Base-by-base conservation (phyloP, 2,329 filamentous ascomycete genomes). In the Pseudocercospora cruenta region DNA sequence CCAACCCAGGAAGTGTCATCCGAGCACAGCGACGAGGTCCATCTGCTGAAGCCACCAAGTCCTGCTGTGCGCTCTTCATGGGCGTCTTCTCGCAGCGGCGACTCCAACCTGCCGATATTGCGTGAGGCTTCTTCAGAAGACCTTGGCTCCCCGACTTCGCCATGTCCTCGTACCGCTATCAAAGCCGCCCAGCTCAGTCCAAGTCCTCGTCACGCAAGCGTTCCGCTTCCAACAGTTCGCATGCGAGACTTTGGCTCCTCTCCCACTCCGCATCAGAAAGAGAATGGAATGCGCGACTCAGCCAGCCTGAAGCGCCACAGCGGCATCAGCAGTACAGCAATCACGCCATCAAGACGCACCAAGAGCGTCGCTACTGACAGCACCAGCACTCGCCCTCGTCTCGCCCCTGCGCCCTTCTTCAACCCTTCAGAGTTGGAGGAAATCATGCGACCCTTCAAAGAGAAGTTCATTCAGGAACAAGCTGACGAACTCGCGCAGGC, bases 401-500 rank as follows among this genome's bases (percentile, higher is more conserved):
- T 22, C 2, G 8, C 53, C 33, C 60, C 61, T 61, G 69, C 70
- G 10, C 74, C 74, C 9, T 76, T 76, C 67, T 74, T 76, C 51
- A 68, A 75, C n/a, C 74, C 74, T 19, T 74, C 71, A 47, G 75
- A 77, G 59, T 70, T 77, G 60, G 75, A 76, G 60, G 70, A 75
- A 9, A 72, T 77, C 63, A 76, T 77, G 74, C 66, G 64, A 57
- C 74, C 74, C 10, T 57, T 76, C 26, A 70, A 69, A 62, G 63
- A 72, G 24, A 66, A 74, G 36, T 76, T 72, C 61, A 65, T 75
- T n/a, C 51, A 69, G 53, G 70, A 68, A 22, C 69, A 76, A 65
- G 68, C 76, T 77, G 70, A 77, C 73, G 63, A 70, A 28, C 58
- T 73, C 26, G 55, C 62, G 68, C 74, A 77, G 76, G 93, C 94